Percentiles rank a stretch among this genome's conserved stretches.
Evolutionary conservation across 306 rosid species (phyloP).

Genomic region (Arachis hypogaea): DNA sequence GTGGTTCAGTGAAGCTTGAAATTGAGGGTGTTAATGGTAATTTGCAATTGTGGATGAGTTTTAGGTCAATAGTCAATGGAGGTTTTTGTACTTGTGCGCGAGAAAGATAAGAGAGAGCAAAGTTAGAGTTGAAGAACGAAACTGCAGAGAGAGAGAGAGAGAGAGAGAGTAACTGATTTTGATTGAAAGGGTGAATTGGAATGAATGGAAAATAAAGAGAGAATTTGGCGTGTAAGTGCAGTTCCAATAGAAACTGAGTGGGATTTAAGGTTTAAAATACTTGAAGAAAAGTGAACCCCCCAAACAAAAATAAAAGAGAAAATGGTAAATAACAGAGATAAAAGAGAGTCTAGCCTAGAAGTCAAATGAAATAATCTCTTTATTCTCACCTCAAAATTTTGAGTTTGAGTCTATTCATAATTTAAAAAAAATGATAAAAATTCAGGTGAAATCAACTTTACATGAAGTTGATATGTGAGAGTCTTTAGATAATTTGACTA

Average conservation of each 20-base stretch:
- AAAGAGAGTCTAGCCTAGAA: too few species aligned
- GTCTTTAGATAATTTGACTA: too few species aligned
- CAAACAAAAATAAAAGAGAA: not conserved
- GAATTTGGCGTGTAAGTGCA: conserved; percentile 1
- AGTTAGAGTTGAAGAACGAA: conserved; percentile 31
- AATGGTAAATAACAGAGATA: not conserved
- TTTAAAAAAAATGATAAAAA: too few species aligned
- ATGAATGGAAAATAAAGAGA: conserved; percentile 2
- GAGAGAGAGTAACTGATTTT: not conserved
- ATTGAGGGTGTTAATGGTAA: not conserved
- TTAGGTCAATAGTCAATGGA: conserved; percentile 31
- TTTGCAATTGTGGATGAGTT: not conserved
- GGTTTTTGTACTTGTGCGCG: not conserved
- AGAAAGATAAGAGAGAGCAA: not conserved
- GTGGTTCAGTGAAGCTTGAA: conserved; percentile 3
- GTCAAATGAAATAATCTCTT: too few species aligned
- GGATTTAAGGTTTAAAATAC: conserved; percentile 40
- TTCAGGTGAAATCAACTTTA: too few species aligned
- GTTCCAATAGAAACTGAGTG: conserved; percentile 38
- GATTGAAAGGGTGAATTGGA: conserved; percentile 19
- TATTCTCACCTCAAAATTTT: too few species aligned
- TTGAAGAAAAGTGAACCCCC: not conserved
- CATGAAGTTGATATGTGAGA: too few species aligned
- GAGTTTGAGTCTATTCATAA: too few species aligned
- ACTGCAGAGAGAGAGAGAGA: not conserved